phyloP scores from a whole-genome alignment of 1,139 yeast genomes.

The Kluyveromyces sp. region DNA sequence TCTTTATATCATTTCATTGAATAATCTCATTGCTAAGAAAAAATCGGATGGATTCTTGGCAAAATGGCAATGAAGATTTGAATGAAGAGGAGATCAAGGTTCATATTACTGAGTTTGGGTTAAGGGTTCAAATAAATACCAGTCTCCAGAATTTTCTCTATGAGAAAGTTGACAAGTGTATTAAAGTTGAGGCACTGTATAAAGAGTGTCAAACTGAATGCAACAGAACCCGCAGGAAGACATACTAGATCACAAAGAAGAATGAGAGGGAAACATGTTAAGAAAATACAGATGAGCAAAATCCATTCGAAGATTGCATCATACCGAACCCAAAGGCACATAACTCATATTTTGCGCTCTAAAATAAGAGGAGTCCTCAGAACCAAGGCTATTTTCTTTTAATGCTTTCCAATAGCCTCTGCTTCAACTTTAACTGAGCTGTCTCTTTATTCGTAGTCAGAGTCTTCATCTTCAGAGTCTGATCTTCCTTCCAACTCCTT shows the following conservation, averaged over 20 bases:
- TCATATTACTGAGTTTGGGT: neutral
- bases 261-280: neutral
- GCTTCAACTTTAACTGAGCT: too few species aligned
- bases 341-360: too few species aligned
- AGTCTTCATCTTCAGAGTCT: conserved; percentile 53
- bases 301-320: too few species aligned
- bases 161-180: neutral
- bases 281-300: too few species aligned
- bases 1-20: neutral
- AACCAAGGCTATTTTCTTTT: too few species aligned
- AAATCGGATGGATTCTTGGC: too few species aligned
- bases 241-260: neutral
- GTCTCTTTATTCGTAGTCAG: conserved; percentile 37
- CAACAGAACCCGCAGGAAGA: neutral
- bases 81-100: neutral
- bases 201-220: too few species aligned
- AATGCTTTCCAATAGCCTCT: too few species aligned
- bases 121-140: neutral
- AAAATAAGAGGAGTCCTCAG: too few species aligned
- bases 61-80: neutral
- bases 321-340: too few species aligned
- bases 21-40: neutral
- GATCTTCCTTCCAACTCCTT: conserved; percentile 60
- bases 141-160: neutral
- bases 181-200: too few species aligned